Percentiles rank a stretch among this genome's conserved stretches.
These are phyloP conservation scores for Liquidambar formosana DNA, from an alignment of 164 flowering plant species.

Conservation along the genomic window DNA sequence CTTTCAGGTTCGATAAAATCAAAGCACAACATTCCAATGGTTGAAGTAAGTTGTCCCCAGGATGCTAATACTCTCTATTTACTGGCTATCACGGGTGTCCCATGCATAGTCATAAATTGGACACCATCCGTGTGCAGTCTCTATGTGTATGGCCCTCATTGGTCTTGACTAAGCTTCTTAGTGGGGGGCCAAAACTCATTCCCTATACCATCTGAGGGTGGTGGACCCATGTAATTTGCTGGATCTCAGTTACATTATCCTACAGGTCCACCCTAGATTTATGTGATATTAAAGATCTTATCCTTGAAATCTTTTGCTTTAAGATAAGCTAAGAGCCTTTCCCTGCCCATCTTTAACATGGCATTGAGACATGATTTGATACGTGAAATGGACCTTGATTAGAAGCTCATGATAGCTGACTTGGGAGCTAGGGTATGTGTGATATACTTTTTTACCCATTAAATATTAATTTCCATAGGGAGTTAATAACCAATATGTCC, in stretches of 20 bases:
- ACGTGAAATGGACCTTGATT: slow-evolving; percentile 13
- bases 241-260: not conserved
- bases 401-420: too few species aligned
- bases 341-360: slow-evolving; percentile 28
- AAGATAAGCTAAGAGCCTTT: slow-evolving; percentile 25
- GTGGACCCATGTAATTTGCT: slow-evolving; percentile 2
- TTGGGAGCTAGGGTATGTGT: too few species aligned
- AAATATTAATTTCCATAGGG: too few species aligned
- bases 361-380: slow-evolving; percentile 28
- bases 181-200: too few species aligned
- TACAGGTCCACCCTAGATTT: slow-evolving; percentile 21
- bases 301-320: slow-evolving; percentile 18
- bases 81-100: too few species aligned
- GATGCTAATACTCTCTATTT: too few species aligned
- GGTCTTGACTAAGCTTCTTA: too few species aligned
- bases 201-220: not conserved
- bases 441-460: too few species aligned
- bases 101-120: too few species aligned
- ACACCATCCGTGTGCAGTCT: too few species aligned
- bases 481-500: too few species aligned
- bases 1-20: slow-evolving; percentile 1
- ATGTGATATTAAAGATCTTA: slow-evolving; percentile 7
- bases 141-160: too few species aligned
- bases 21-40: slow-evolving; percentile 14
- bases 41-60: slow-evolving; percentile 1